Conservation (phyloP, 345 rosid species). For the Lepidium aucheri region DNA sequence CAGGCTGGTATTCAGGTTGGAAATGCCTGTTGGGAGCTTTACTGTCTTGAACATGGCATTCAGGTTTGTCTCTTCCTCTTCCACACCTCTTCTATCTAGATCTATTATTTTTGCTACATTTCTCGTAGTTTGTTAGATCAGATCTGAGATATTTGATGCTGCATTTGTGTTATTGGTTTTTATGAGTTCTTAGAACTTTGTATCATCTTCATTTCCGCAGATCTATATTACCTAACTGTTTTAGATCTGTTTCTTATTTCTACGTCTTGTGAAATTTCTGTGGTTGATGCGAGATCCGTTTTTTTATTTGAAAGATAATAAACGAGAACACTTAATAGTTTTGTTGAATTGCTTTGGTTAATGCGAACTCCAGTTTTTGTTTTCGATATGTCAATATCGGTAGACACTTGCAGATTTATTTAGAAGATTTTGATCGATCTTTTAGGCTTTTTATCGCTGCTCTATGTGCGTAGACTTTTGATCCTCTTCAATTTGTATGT, state of each 20-base stretch:
- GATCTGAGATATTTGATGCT: not conserved
- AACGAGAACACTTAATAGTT: too few species aligned
- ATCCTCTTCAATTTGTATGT: not conserved
- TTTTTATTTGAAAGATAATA: too few species aligned
- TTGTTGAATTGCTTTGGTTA: too few species aligned
- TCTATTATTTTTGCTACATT: not conserved
- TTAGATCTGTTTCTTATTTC: not conserved
- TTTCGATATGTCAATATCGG: too few species aligned
- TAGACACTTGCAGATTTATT: too few species aligned
- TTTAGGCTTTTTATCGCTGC: too few species aligned
- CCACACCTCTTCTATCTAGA: not conserved
- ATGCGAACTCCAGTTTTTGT: too few species aligned
- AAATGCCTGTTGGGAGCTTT: slow-evolving; percentile 75
- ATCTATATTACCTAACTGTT: not conserved
- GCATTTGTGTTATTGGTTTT: not conserved
- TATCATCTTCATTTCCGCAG: not conserved
- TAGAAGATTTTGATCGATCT: not conserved
- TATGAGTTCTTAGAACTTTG: not conserved
- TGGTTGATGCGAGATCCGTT: not conserved
- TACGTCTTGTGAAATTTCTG: too few species aligned
- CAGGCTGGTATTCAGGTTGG: slow-evolving; percentile 84
- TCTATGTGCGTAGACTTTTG: too few species aligned
- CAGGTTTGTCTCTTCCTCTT: slow-evolving; percentile 33
- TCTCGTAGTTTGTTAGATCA: not conserved
- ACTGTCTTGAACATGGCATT: slow-evolving; percentile 57